phyloP scores from a whole-genome alignment of 352 stramenopile species.

The Thalassiosira livingstoniorum region DNA sequence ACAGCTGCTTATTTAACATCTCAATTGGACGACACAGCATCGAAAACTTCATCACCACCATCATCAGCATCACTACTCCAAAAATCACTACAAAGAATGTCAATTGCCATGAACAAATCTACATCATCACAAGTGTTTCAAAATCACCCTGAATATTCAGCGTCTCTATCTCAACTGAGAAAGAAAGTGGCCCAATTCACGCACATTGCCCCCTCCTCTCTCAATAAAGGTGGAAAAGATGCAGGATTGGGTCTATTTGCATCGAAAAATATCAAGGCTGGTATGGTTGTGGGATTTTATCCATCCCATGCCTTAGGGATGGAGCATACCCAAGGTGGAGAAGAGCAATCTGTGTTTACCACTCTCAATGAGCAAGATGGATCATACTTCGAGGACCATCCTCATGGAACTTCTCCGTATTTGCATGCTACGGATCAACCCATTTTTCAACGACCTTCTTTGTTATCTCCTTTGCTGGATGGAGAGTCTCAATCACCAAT shows the following conservation, averaged over 20 bases:
- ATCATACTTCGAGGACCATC: constrained; percentile 47
- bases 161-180: constrained; percentile 35
- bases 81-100: constrained; percentile 23
- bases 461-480: constrained; percentile 40
- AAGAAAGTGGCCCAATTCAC: constrained; percentile 42
- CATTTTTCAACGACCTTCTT: constrained; percentile 48
- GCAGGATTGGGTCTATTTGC: constrained; percentile 47
- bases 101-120: constrained; percentile 40
- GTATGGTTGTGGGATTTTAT: constrained; percentile 47
- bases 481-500: constrained; percentile 17
- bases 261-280: constrained; percentile 52
- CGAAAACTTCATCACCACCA: too few relatives aligned
- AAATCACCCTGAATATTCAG: too few relatives aligned
- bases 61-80: too few relatives aligned
- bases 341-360: constrained; percentile 41
- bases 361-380: constrained; percentile 36
- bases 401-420: constrained; percentile 54
- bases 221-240: constrained; percentile 35
- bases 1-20: too few relatives aligned
- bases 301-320: constrained; percentile 45
- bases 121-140: constrained; percentile 39
- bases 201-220: constrained; percentile 34
- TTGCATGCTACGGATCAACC: constrained; percentile 63
- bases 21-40: too few relatives aligned
- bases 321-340: constrained; percentile 6